A percentile compares a stretch with the other conserved stretches of the same genome.
Evolutionary conservation across 2,329 filamentous ascomycete species (phyloP).

Genomic region (Nemania serpens): DNA sequence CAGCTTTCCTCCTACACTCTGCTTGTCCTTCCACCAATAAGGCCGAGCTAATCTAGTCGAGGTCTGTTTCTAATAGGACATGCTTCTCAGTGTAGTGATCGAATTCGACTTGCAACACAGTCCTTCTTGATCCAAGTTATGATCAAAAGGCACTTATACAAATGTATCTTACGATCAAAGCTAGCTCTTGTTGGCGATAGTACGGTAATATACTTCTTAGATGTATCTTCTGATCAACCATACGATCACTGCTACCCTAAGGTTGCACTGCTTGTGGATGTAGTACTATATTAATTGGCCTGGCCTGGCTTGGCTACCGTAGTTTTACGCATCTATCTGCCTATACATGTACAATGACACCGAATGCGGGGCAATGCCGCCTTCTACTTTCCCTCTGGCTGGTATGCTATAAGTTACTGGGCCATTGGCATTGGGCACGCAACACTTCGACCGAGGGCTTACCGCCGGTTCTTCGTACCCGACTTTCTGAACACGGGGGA

Average conservation of each 20-base stretch:
- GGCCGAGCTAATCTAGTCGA: background rate
- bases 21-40: conserved; percentile 14
- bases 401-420: too few species aligned
- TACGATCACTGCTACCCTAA: background rate
- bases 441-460: too few species aligned
- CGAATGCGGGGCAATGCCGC: too few species aligned
- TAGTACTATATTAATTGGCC: conserved; percentile 10
- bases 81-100: background rate
- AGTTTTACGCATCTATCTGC: background rate
- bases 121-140: conserved; percentile 12
- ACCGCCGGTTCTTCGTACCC: too few species aligned
- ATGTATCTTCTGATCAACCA: conserved; percentile 24
- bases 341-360: too few species aligned
- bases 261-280: conserved; percentile 1
- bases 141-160: conserved; percentile 21
- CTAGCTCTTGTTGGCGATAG: background rate
- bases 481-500: too few species aligned
- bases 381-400: too few species aligned
- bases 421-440: too few species aligned
- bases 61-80: conserved; percentile 5
- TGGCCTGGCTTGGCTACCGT: background rate
- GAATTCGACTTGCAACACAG: conserved; percentile 9
- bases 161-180: conserved; percentile 24
- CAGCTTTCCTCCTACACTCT: background rate
- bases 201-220: background rate